phyloP scores from a whole-genome alignment of 2,329 filamentous ascomycete genomes.

The Decorospora gaudefroyi region DNA sequence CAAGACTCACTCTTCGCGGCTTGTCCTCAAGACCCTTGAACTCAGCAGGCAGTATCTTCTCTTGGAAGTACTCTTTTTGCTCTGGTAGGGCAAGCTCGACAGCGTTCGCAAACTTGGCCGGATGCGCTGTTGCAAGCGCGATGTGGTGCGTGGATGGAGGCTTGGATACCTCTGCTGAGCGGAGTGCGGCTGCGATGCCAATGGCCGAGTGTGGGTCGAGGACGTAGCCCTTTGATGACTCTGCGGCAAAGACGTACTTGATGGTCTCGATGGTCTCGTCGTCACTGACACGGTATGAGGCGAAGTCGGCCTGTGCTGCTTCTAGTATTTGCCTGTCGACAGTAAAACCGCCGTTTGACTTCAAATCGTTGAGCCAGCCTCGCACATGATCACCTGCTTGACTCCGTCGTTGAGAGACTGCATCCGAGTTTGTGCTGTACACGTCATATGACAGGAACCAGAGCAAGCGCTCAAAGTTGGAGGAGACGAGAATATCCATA shows the following conservation, averaged over 20 bases:
- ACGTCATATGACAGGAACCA: conserved; percentile 81
- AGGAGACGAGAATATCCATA: conserved; percentile 96
- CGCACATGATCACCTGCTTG: conserved; percentile 73
- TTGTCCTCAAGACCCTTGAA: conserved; percentile 78
- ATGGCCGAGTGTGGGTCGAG: conserved; percentile 93
- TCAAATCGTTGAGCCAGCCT: conserved; percentile 78
- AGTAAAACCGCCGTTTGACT: conserved; percentile 78
- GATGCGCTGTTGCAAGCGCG: conserved; percentile 89
- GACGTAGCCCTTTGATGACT: conserved; percentile 65
- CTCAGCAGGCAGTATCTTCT: conserved; percentile 76
- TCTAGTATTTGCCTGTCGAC: conserved; percentile 75
- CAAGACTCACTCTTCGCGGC: conserved; percentile 72
- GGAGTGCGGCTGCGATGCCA: conserved; percentile 74
- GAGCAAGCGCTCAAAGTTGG: conserved; percentile 93
- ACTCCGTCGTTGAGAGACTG: conserved; percentile 53
- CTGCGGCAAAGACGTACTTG: conserved; percentile 54
- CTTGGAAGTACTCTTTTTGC: conserved; percentile 75
- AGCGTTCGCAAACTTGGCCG: conserved; percentile 88
- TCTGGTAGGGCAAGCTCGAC: conserved; percentile 78
- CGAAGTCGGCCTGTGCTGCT: conserved; percentile 73
- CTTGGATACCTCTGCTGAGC: conserved; percentile 64
- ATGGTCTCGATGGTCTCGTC: conserved; percentile 55
- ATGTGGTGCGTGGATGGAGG: conserved; percentile 66
- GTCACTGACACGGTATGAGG: conserved; percentile 72
- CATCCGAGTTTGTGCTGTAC: conserved; percentile 46